These are phyloP conservation scores for Neonectria neomacrospora DNA, from an alignment of 2,329 filamentous ascomycete genomes.

Conservation along the genomic window DNA sequence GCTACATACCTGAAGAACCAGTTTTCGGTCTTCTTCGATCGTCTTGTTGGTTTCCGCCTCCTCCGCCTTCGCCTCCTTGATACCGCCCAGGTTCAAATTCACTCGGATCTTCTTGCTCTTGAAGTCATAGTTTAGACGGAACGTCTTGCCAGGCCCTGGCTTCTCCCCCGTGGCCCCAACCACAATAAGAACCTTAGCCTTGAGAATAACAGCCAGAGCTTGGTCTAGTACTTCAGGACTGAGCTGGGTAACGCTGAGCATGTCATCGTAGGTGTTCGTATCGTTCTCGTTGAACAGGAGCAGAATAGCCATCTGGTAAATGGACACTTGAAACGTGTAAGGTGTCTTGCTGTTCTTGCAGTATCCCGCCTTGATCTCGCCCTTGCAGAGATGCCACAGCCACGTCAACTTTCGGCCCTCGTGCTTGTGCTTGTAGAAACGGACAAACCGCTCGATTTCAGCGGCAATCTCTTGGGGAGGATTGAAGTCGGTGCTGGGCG, in stretches of 20 bases:
- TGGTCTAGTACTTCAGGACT: slow-evolving; percentile 87
- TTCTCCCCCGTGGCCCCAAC: slow-evolving; percentile 76
- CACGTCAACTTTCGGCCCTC: slow-evolving; percentile 96
- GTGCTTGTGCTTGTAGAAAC: slow-evolving; percentile 96
- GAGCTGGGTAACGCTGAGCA: slow-evolving; percentile 82
- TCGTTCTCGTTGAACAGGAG: slow-evolving; percentile 95
- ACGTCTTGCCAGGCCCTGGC: slow-evolving; percentile 80
- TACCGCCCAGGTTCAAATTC: slow-evolving; percentile 94
- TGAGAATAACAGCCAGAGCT: slow-evolving; percentile 85
- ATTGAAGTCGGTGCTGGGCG: slow-evolving; percentile 88
- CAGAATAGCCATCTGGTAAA: slow-evolving; percentile 97
- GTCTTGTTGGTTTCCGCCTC: slow-evolving; percentile 98
- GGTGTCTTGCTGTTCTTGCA: slow-evolving; percentile 89
- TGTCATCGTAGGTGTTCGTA: slow-evolving; percentile 86
- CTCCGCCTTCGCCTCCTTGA: slow-evolving; percentile 96
- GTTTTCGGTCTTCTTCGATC: slow-evolving; percentile 96
- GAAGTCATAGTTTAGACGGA: slow-evolving; percentile 91
- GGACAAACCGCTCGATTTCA: slow-evolving; percentile 89
- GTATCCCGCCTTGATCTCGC: slow-evolving; percentile 94
- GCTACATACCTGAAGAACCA: slow-evolving; percentile 89
- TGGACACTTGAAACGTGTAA: slow-evolving; percentile 96
- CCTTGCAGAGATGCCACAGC: slow-evolving; percentile 98
- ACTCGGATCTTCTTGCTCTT: slow-evolving; percentile 99
- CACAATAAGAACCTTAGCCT: slow-evolving; percentile 87
- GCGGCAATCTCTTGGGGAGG: slow-evolving; percentile 86